Percentiles rank a stretch among this genome's conserved stretches.
Evolutionary conservation across 2,329 filamentous ascomycete genomes (phyloP).

Genomic region (Penicillium hesseltinei): DNA sequence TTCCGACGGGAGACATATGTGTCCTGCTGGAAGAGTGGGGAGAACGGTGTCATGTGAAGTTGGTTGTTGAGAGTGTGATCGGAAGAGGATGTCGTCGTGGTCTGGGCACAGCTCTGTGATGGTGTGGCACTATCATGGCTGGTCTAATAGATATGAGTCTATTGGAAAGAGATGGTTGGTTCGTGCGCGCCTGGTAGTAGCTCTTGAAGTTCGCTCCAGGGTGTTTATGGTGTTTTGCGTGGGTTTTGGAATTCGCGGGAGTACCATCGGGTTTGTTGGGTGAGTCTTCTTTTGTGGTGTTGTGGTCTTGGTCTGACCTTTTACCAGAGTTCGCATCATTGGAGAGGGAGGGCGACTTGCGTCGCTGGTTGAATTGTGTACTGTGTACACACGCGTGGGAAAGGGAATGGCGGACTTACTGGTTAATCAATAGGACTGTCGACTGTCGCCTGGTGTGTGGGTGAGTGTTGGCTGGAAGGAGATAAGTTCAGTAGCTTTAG

Average conservation of each 20-base stretch:
- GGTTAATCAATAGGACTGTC: neutral
- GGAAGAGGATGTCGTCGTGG: neutral
- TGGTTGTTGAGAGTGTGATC: neutral
- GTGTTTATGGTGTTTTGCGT: constrained; percentile 1
- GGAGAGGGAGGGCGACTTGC: constrained; percentile 28
- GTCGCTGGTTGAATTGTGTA: neutral
- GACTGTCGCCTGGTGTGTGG: neutral
- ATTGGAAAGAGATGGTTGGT: neutral
- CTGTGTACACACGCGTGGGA: neutral
- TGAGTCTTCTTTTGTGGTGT: constrained; percentile 8
- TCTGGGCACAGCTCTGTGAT: constrained; percentile 1
- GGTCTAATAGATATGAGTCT: neutral
- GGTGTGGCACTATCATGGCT: neutral
- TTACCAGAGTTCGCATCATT: constrained; percentile 47
- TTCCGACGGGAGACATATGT: neutral
- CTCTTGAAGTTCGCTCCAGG: neutral
- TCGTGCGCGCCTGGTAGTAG: neutral
- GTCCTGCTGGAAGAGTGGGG: constrained; percentile 11
- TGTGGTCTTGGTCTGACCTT: constrained; percentile 43
- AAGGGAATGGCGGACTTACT: constrained; percentile 6
- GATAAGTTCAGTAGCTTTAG: neutral
- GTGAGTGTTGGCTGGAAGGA: neutral
- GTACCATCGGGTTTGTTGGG: constrained; percentile 25
- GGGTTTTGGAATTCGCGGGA: constrained; percentile 3
- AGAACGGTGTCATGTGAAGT: neutral